Evolutionary conservation across 2,329 filamentous ascomycete genomes (phyloP).

Genomic region (Metarhizium robertsii): DNA sequence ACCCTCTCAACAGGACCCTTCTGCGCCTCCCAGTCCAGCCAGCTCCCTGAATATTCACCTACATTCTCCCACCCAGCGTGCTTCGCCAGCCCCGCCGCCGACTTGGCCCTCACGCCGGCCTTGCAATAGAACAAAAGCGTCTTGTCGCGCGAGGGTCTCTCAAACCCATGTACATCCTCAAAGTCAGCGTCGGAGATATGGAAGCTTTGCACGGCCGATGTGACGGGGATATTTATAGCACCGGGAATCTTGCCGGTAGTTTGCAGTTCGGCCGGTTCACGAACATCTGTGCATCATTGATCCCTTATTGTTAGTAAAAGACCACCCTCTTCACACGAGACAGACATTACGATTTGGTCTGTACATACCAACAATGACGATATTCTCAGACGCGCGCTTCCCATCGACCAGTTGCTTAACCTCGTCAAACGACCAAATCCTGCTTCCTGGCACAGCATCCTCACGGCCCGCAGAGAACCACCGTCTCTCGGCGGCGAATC

Average conservation of each 20-base stretch:
- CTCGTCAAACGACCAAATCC: constrained; percentile 41
- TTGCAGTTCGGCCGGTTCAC: constrained; percentile 60
- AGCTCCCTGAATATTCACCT: constrained; percentile 66
- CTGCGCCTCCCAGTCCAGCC: constrained; percentile 71
- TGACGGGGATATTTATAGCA: constrained; percentile 75
- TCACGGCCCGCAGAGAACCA: constrained; percentile 17
- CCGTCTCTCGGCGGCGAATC: background rate
- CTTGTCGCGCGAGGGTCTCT: constrained; percentile 47
- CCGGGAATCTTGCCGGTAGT: constrained; percentile 65
- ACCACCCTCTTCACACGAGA: background rate
- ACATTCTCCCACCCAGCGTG: constrained; percentile 66
- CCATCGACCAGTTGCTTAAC: constrained; percentile 28
- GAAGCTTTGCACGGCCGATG: constrained; percentile 67
- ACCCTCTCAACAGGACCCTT: constrained; percentile 47
- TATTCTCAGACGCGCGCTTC: constrained; percentile 9
- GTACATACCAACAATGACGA: constrained; percentile 38
- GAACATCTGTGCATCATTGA: constrained; percentile 46
- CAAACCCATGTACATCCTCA: constrained; percentile 69
- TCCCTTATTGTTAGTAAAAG: background rate
- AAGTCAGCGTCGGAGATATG: constrained; percentile 73
- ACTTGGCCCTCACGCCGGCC: constrained; percentile 71
- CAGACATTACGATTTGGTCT: too few species aligned
- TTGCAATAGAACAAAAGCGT: constrained; percentile 86
- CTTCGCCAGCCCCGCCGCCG: constrained; percentile 68
- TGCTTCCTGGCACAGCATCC: constrained; percentile 12